Evolutionary conservation across 108 stramenopile species (phyloP), one percentile per base, ranked within the genome.

Genomic region (Cyclostephanos invisitatus): DNA sequence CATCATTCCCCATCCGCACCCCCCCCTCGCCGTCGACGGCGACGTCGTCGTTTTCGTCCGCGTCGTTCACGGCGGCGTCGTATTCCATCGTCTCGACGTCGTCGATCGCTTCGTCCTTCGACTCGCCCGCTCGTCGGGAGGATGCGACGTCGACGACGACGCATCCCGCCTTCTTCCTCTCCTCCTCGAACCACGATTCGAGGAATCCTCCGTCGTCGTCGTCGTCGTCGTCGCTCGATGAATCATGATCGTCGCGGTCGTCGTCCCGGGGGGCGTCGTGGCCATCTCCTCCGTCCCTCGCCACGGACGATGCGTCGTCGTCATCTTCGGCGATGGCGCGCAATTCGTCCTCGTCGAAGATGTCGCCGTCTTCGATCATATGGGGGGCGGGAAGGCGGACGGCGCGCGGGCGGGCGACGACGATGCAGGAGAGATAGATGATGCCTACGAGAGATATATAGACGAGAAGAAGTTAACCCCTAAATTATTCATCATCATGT

Each of bases 161-260:
- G 25, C 29, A 32, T 55, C 38, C 0, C 48, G 35, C 48, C 55
- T 54, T 40, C 57, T 18, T 61, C 40, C 35, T 61, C 53, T 57
- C 50, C 28, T 29, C 17, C 8, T 62, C 54, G 17, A 78, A 12
- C 77, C 70, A 72, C 24, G 64, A 72, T 42, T 53, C 70, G 58
- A 79, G 40, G 37, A 79, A 79, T 35, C 64, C 73, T 27, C 50
- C 73, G 0, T 58, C 73, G n/a, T 46, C 56, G 21, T 56, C 59
- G 47, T 62, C 57, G 29, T 78, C 70, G 48, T 62, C 37, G 27
- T 35, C 60, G 35, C 67, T 68, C 8, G 49, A 60, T 28, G 60
- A 64, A 9, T 59, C 69, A 27, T 62, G 56, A 4, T 32, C 32
- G 32, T 32, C 32, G 32, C 4, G 25, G 28, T 29, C 56, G 27